Evolutionary conservation across 2,329 filamentous ascomycete species (phyloP), one percentile per base, ranked within the genome.

Genomic region (Alternaria gaisen): DNA sequence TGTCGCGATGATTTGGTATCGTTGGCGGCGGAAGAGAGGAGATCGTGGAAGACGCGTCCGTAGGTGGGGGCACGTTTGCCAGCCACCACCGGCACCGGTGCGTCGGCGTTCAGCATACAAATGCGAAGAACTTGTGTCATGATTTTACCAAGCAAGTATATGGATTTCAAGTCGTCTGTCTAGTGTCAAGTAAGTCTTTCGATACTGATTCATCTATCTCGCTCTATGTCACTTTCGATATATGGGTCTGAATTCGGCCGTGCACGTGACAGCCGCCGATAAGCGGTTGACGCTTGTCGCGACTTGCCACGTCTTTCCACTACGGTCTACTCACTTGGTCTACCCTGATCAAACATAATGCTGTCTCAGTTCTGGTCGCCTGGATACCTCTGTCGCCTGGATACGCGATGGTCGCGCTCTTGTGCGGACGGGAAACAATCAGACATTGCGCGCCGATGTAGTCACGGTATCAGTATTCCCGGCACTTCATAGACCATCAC

Each of bases 101-200:
- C 58, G 53, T 77, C 74, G 26, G 74, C 64, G 48, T 77, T 77
- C 51, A 77, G 68, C 61, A 75, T 71, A 40, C 66, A 67, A 43
- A 69, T 58, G 22, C 63, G 65, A n/a, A 69, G 30, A 26, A 30
- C 56, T 43, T 53, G 53, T 28, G 42, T 20, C 56, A 59, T 59
- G 3, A 5, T 41, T 40, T 10, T 40, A 8, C 10, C 10, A 2
- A 18, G 22, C 46, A 7, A 48, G 14, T 34, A 14, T 22, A 4
- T 22, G 18, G 22, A 18, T 10, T 22, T 22, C 18, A 12, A 41
- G 8, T 18, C 11, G 20, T 7, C 10, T 41, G 9, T 40, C 18
- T 52, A 44, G 6, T n/a, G 44, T 36, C 36, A 42, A 34, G 34
- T 20, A 9, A 41, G 7, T 6, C 30, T 14, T 50, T 22, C 5